Conservation (phyloP, 495 filamentous ascomycete genomes). For the Penicillium goetzii region DNA sequence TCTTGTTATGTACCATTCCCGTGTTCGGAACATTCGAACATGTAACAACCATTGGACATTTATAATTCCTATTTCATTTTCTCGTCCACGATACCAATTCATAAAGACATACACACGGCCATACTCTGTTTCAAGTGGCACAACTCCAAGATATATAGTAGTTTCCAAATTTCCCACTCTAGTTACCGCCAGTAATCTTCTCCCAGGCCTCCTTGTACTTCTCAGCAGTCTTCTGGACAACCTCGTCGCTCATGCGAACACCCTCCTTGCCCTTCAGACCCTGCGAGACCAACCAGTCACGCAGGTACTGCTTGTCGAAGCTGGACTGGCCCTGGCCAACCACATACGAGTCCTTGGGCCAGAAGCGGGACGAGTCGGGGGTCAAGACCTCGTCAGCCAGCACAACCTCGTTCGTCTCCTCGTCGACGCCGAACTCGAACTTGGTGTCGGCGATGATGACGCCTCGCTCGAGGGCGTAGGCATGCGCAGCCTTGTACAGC, state of each 20-base stretch:
- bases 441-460: slow-evolving; percentile 93
- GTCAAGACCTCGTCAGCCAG: slow-evolving; percentile 93
- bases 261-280: slow-evolving; percentile 73
- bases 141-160: slow-evolving; percentile 9
- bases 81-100: slow-evolving; percentile 10
- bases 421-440: slow-evolving; percentile 81
- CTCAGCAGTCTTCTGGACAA: slow-evolving; percentile 62
- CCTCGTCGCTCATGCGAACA: slow-evolving; percentile 67
- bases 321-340: slow-evolving; percentile 75
- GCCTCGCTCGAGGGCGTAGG: slow-evolving; percentile 74
- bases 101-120: slow-evolving; percentile 8
- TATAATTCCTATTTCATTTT: slow-evolving; percentile 6
- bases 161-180: slow-evolving; percentile 5
- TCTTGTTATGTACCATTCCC: not conserved
- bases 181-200: slow-evolving; percentile 62
- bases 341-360: slow-evolving; percentile 74
- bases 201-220: slow-evolving; percentile 74
- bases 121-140: not conserved
- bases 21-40: not conserved
- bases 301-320: slow-evolving; percentile 89
- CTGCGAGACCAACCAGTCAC: slow-evolving; percentile 79
- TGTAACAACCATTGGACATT: slow-evolving; percentile 17
- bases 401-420: slow-evolving; percentile 73
- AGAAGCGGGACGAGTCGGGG: slow-evolving; percentile 85
- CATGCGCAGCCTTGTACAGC: slow-evolving; percentile 73